Percentiles rank a stretch among this genome's conserved stretches.
These are phyloP conservation scores for Volvariella surrecta DNA, from an alignment of 1,284 basidiomycete species.

Conservation along the genomic window DNA sequence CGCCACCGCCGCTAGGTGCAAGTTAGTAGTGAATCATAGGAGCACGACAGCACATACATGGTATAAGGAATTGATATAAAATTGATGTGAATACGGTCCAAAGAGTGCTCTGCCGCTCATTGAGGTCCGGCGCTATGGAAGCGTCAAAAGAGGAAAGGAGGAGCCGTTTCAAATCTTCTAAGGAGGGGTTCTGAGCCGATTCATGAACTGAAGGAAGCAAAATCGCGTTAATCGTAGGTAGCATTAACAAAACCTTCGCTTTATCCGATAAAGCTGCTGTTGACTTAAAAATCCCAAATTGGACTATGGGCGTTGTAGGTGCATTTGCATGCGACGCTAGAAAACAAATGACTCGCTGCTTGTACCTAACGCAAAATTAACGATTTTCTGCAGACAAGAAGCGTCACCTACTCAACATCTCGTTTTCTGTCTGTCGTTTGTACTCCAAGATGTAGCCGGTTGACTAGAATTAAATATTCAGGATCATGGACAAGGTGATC, in stretches of 20 bases:
- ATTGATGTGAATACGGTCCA: constrained; percentile 43
- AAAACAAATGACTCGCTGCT: constrained; percentile 70
- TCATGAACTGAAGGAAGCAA: constrained; percentile 15
- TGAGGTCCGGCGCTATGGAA: constrained; percentile 35
- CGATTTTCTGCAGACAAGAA: not conserved
- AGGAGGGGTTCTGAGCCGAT: constrained; percentile 15
- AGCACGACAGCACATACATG: too few species aligned
- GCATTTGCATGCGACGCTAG: constrained; percentile 76
- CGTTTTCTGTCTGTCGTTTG: constrained; percentile 53
- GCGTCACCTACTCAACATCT: constrained; percentile 44
- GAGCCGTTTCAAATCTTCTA: constrained; percentile 37
- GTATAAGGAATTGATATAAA: constrained; percentile 35
- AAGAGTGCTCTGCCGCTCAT: constrained; percentile 30
- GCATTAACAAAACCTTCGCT: constrained; percentile 56
- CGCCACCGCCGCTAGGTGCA: constrained; percentile 21
- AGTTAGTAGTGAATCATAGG: too few species aligned
- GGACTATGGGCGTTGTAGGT: constrained; percentile 42
- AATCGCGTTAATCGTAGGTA: constrained; percentile 48
- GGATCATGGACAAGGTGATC: constrained; percentile 69
- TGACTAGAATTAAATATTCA: constrained; percentile 53
- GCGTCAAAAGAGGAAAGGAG: constrained; percentile 50
- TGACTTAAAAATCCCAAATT: constrained; percentile 50
- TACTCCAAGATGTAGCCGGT: constrained; percentile 47
- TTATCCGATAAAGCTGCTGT: constrained; percentile 55
- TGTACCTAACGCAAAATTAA: constrained; percentile 42